phyloP scores from a whole-genome alignment of 2,329 filamentous ascomycete genomes.

The Xylaria sp. region DNA sequence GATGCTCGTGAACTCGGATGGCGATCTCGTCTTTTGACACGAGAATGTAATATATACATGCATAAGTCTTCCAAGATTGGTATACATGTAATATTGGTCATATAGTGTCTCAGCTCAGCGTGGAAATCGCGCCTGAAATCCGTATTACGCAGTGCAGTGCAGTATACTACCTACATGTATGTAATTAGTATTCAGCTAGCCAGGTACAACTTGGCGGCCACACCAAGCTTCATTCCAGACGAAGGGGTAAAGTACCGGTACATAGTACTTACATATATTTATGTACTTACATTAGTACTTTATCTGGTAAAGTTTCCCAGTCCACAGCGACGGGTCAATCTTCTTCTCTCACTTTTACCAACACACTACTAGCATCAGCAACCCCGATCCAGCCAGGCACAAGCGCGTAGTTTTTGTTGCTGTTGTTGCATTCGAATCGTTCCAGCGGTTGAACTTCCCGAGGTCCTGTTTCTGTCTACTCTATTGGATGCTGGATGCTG shows the following conservation, averaged over 20 bases:
- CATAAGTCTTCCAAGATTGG: too few relatives aligned
- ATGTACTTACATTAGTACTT: background rate
- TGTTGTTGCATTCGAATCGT: background rate
- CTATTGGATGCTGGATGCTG: conserved; percentile 45
- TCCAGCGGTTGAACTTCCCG: conserved; percentile 2
- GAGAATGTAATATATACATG: too few relatives aligned
- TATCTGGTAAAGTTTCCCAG: conserved; percentile 20
- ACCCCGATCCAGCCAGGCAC: conserved; percentile 5
- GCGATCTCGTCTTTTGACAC: too few relatives aligned
- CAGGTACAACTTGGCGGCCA: conserved; percentile 6
- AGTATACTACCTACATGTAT: too few relatives aligned
- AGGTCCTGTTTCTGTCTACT: too few relatives aligned
- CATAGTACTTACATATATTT: conserved; percentile 15
- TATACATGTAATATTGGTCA: background rate
- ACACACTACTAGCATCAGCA: conserved; percentile 5
- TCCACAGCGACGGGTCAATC: conserved; percentile 1
- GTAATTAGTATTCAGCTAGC: conserved; percentile 4
- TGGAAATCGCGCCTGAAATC: background rate
- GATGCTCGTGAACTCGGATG: conserved; percentile 9
- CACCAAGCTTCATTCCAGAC: conserved; percentile 25
- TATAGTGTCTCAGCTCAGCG: background rate
- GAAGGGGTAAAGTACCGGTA: conserved; percentile 7
- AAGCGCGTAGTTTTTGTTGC: background rate
- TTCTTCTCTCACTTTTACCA: conserved; percentile 26
- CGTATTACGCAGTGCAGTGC: too few relatives aligned